phyloP scores from a whole-genome alignment of 495 filamentous ascomycete genomes.

The Penicillium coffeae region DNA sequence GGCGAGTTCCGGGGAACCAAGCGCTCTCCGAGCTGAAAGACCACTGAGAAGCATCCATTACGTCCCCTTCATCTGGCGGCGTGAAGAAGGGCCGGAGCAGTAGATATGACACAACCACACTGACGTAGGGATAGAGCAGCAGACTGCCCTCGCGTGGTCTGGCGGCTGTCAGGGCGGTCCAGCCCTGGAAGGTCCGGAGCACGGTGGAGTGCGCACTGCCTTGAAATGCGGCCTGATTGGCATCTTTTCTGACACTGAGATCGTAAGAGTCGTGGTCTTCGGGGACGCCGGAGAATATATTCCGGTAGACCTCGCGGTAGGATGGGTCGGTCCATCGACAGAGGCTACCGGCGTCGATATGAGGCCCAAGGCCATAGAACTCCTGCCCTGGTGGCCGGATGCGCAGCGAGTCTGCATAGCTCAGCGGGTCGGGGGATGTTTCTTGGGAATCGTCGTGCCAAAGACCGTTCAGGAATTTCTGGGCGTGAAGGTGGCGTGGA shows the following conservation, averaged over 20 bases:
- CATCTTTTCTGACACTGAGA: background rate
- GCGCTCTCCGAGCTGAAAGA: background rate
- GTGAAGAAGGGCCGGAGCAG: conserved; percentile 1
- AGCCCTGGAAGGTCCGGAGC: background rate
- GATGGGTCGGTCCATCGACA: background rate
- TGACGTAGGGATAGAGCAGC: background rate
- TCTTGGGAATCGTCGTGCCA: too few relatives aligned
- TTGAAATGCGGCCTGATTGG: background rate
- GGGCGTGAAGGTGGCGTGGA: too few relatives aligned
- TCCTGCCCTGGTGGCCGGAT: background rate
- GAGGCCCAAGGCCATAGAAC: background rate
- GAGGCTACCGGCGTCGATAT: conserved; percentile 1
- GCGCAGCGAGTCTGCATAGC: too few relatives aligned
- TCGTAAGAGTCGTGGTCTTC: background rate
- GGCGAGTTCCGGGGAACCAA: background rate
- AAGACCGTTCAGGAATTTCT: too few relatives aligned
- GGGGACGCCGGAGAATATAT: background rate
- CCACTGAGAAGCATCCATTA: background rate
- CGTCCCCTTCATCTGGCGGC: background rate
- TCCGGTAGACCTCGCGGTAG: background rate
- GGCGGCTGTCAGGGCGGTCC: background rate
- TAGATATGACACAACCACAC: background rate
- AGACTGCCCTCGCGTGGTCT: conserved; percentile 1
- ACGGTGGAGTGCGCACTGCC: conserved; percentile 1
- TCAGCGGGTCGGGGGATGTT: too few relatives aligned